Evolutionary conservation across 176 grass and related monocot species (phyloP).

Genomic region (Tuctoria greenei): DNA sequence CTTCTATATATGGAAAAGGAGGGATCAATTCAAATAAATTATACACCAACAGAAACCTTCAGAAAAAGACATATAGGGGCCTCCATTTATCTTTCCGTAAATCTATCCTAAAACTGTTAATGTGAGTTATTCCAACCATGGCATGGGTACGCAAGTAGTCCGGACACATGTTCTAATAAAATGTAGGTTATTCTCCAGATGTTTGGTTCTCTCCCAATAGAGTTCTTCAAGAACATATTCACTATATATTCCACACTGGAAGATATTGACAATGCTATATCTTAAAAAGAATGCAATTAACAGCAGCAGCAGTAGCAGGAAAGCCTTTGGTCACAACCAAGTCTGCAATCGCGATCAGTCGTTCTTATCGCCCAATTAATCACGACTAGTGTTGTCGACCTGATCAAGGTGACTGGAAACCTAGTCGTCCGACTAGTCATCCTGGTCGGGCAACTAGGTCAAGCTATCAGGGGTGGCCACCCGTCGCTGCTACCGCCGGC

Average conservation of each 20-base stretch:
- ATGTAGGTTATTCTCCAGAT: neutral
- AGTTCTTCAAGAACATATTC: too few relatives aligned
- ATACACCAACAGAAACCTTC: neutral
- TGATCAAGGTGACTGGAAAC: too few relatives aligned
- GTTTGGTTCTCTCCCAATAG: too few relatives aligned
- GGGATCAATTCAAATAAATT: conserved; percentile 8
- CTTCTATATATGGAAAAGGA: neutral
- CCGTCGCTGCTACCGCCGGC: too few relatives aligned
- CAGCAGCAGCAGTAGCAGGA: neutral
- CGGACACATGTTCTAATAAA: neutral
- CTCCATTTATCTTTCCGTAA: neutral
- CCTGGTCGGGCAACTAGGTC: too few relatives aligned
- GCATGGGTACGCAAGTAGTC: neutral
- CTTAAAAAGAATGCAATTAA: neutral
- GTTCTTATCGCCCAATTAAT: too few relatives aligned
- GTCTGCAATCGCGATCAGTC: too few relatives aligned
- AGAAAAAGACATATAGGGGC: neutral
- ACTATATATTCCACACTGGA: neutral
- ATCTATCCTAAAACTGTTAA: neutral
- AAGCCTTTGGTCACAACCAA: neutral
- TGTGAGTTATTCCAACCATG: neutral
- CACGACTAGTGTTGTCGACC: too few relatives aligned
- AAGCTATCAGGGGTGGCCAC: too few relatives aligned
- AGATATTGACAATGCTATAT: neutral
- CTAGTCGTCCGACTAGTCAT: too few relatives aligned